These are phyloP conservation scores for Erythrophleum fordii DNA, from an alignment of 306 rosid species.

Conservation along the genomic window DNA sequence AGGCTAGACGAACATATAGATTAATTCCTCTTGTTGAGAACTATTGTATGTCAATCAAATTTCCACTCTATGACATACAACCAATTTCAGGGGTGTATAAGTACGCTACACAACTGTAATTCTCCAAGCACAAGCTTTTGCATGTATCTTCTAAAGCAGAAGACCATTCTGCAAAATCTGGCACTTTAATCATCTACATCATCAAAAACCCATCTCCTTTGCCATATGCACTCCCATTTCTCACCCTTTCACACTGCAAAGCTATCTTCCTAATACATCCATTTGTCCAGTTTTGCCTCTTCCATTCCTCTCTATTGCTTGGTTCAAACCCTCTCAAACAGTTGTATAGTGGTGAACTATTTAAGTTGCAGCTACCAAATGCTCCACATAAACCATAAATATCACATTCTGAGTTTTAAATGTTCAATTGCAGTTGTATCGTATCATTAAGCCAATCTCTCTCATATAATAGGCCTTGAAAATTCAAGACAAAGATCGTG, in stretches of 20 bases:
- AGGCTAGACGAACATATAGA: constrained; percentile 37
- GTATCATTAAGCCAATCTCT: neutral
- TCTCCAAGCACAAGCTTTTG: constrained; percentile 35
- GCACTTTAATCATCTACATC: constrained; percentile 48
- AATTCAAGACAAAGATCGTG: neutral
- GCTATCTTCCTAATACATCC: constrained; percentile 34
- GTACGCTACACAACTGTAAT: constrained; percentile 40
- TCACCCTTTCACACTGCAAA: constrained; percentile 42
- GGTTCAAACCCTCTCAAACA: constrained; percentile 56
- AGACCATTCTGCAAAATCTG: constrained; percentile 26
- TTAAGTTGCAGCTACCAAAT: constrained; percentile 8
- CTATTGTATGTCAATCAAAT: constrained; percentile 35
- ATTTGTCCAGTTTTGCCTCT: constrained; percentile 28
- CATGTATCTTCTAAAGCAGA: neutral
- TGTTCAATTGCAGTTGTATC: neutral
- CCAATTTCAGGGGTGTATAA: constrained; percentile 22
- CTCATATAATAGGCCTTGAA: constrained; percentile 10
- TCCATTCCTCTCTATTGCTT: constrained; percentile 41
- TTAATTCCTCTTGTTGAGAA: constrained; percentile 19
- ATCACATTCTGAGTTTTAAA: constrained; percentile 25
- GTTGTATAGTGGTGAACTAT: constrained; percentile 37
- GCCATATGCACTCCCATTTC: neutral
- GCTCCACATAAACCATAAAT: constrained; percentile 40
- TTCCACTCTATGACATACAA: constrained; percentile 38
- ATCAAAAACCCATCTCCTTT: constrained; percentile 46